These are phyloP conservation scores for Venturia oleaginea DNA, from an alignment of 2,329 filamentous ascomycete genomes.

Conservation along the genomic window DNA sequence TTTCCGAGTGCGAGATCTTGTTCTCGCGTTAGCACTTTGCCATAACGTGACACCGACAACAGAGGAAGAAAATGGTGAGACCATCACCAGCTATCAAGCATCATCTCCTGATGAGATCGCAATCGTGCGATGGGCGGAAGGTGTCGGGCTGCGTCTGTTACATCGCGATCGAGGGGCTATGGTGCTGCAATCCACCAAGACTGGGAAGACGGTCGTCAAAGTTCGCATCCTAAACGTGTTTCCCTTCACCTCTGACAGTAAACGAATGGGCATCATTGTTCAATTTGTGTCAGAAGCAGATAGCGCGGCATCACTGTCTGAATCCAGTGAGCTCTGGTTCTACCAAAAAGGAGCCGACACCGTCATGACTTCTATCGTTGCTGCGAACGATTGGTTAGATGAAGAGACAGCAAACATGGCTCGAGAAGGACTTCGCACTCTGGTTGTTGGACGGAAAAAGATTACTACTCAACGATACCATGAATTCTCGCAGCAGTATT, in stretches of 20 bases:
- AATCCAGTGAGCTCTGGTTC: constrained; percentile 80
- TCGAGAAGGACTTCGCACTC: constrained; percentile 82
- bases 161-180: constrained; percentile 84
- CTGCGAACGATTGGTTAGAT: constrained; percentile 95
- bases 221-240: constrained; percentile 91
- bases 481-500: constrained; percentile 66
- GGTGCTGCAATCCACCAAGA: constrained; percentile 67
- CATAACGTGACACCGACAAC: constrained; percentile 93
- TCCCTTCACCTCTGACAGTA: constrained; percentile 94
- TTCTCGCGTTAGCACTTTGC: constrained; percentile 83
- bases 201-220: constrained; percentile 64
- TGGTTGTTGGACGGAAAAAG: constrained; percentile 89
- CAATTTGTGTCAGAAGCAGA: constrained; percentile 57
- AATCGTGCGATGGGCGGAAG: constrained; percentile 92
- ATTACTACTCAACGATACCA: constrained; percentile 70
- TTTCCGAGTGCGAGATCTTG: constrained; percentile 82
- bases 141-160: constrained; percentile 74
- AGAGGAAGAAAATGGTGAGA: constrained; percentile 62
- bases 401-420: constrained; percentile 99
- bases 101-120: constrained; percentile 97
- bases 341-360: constrained; percentile 98
- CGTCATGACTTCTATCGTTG: constrained; percentile 94
- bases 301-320: constrained; percentile 30
- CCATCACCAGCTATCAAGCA: constrained; percentile 81
- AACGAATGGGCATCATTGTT: constrained; percentile 95